Percentiles rank a stretch among this genome's conserved stretches.
Evolutionary conservation across 768 basidiomycete species (phyloP).

Genomic region (Asterophora parasitica): DNA sequence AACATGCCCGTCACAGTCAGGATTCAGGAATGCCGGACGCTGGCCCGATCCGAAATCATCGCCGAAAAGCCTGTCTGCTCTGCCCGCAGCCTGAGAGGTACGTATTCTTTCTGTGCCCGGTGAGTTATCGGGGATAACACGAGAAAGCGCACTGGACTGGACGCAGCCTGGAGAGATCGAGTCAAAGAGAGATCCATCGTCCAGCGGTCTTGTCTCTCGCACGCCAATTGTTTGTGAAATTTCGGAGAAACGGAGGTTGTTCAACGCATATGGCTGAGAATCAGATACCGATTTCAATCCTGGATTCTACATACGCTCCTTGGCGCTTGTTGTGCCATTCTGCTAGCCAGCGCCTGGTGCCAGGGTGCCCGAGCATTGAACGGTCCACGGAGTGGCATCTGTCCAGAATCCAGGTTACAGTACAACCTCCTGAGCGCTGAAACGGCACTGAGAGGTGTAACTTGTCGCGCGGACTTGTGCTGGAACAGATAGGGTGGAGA

Average conservation of each 20-base stretch:
- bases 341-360: too few species aligned
- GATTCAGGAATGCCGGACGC: conserved; percentile 15
- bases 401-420: too few species aligned
- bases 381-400: too few species aligned
- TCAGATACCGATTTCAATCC: background rate
- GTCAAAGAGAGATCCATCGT: background rate
- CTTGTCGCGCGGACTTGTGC: background rate
- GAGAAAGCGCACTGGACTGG: background rate
- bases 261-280: background rate
- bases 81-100: conserved; percentile 9
- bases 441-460: conserved; percentile 11
- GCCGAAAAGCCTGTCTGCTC: conserved; percentile 11
- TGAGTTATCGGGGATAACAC: conserved; percentile 6
- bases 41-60: conserved; percentile 24
- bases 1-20: conserved; percentile 18
- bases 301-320: conserved; percentile 1
- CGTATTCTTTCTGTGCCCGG: conserved; percentile 3
- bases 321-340: conserved; percentile 9
- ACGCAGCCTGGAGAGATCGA: background rate
- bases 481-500: conserved; percentile 13
- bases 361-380: too few species aligned
- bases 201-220: too few species aligned
- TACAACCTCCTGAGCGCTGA: conserved; percentile 1
- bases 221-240: background rate
- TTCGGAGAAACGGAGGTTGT: background rate